These are phyloP conservation scores for Pythium sukuiense DNA, from an alignment of 352 stramenopile genomes.

Conservation along the genomic window DNA sequence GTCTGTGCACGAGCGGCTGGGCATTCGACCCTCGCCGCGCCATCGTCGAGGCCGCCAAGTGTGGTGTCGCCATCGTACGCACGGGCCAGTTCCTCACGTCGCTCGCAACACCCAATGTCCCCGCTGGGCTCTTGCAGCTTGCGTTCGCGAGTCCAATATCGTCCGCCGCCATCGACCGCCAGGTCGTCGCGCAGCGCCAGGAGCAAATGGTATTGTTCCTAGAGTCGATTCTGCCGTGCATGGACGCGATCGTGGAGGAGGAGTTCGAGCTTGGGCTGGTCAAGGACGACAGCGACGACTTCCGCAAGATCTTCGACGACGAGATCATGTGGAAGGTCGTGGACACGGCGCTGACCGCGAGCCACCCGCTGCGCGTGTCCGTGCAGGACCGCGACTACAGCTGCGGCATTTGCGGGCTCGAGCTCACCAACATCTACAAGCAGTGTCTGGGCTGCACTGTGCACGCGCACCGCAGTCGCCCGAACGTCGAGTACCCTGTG, in stretches of 20 bases:
- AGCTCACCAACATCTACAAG: constrained; percentile 88
- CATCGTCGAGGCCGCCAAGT: constrained; percentile 68
- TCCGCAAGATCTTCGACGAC: constrained; percentile 73
- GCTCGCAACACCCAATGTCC: constrained; percentile 32
- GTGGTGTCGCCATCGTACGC: constrained; percentile 59
- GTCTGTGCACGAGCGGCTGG: constrained; percentile 56
- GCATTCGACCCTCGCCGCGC: constrained; percentile 69
- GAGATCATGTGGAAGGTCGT: constrained; percentile 73
- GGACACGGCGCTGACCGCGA: constrained; percentile 45
- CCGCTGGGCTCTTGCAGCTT: constrained; percentile 42
- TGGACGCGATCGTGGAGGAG: constrained; percentile 77
- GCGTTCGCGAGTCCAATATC: constrained; percentile 41
- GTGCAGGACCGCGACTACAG: constrained; percentile 39
- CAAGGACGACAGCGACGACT: constrained; percentile 72
- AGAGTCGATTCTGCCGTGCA: constrained; percentile 74
- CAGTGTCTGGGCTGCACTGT: constrained; percentile 79
- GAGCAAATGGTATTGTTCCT: constrained; percentile 82
- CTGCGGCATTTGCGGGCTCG: constrained; percentile 64
- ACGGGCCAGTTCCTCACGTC: constrained; percentile 71
- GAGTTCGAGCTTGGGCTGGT: constrained; percentile 61
- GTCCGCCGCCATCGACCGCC: constrained; percentile 42
- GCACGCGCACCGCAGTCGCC: constrained; percentile 51
- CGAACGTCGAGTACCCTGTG: constrained; percentile 64
- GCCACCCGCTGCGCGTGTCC: constrained; percentile 4
- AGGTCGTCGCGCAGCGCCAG: constrained; percentile 61